Conservation (phyloP, 371 early-diverging fungal genomes). For the Choanephora cucurbitarum region DNA sequence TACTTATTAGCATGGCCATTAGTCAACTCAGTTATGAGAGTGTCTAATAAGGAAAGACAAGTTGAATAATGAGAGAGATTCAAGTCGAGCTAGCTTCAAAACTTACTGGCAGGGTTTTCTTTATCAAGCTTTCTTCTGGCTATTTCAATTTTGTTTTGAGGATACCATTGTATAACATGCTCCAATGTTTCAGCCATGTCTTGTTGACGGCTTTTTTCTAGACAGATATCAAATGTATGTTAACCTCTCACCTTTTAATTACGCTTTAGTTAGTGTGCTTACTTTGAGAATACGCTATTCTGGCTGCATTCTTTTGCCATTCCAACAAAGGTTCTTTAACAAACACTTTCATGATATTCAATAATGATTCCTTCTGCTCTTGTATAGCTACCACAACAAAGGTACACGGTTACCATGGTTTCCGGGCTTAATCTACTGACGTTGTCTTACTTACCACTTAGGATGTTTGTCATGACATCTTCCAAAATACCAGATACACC, state of each 20-base stretch:
- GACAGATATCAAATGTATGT: too few species aligned
- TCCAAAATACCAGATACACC: constrained; percentile 56
- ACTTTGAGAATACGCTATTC: constrained; percentile 60
- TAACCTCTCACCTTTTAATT: too few species aligned
- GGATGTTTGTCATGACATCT: constrained; percentile 56
- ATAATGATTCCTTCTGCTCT: constrained; percentile 45
- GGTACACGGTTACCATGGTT: neutral
- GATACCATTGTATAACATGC: constrained; percentile 62
- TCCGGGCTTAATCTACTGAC: too few species aligned
- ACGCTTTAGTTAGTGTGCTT: constrained; percentile 30
- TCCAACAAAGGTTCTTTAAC: constrained; percentile 69
- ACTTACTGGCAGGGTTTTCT: constrained; percentile 63
- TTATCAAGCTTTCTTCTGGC: constrained; percentile 69
- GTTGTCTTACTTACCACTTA: constrained; percentile 42
- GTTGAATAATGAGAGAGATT: neutral
- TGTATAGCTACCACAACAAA: constrained; percentile 47
- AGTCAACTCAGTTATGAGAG: constrained; percentile 30
- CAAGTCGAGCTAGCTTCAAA: too few species aligned
- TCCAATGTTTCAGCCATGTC: neutral
- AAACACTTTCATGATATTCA: constrained; percentile 73
- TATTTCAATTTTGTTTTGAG: constrained; percentile 71
- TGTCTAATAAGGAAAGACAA: constrained; percentile 19
- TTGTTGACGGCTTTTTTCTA: neutral
- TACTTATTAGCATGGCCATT: constrained; percentile 56
- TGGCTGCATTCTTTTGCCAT: constrained; percentile 64